Conservation (phyloP, 257 asterid species). For the Knoxia roxburghii region DNA sequence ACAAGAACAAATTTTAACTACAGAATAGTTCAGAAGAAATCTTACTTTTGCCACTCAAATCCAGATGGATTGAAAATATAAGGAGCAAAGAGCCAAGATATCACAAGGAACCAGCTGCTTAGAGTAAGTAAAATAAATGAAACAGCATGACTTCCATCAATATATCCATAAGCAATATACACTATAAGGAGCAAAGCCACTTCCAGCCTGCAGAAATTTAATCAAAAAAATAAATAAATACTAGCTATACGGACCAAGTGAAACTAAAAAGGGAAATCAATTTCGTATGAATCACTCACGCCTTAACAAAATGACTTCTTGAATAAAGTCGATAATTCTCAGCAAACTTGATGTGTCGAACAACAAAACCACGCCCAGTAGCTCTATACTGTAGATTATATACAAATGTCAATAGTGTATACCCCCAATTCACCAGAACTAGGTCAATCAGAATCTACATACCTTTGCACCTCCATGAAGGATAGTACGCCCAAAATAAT, state of each 20-base stretch:
- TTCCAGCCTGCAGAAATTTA: slow-evolving; percentile 67
- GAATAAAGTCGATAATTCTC: slow-evolving; percentile 94
- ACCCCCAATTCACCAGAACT: background rate
- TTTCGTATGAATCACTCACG: slow-evolving; percentile 34
- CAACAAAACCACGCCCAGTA: slow-evolving; percentile 98
- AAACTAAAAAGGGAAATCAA: background rate
- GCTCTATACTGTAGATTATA: slow-evolving; percentile 60
- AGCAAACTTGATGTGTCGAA: slow-evolving; percentile 91
- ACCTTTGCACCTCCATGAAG: slow-evolving; percentile 99
- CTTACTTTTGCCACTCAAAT: slow-evolving; percentile 99
- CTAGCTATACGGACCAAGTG: background rate
- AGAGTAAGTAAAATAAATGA: slow-evolving; percentile 66
- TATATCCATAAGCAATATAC: slow-evolving; percentile 80
- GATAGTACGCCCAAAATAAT: slow-evolving; percentile 95
- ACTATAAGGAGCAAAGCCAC: slow-evolving; percentile 86
- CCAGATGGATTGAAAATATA: slow-evolving; percentile 98
- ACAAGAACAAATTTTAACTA: background rate
- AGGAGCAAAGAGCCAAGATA: slow-evolving; percentile 98
- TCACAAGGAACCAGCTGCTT: slow-evolving; percentile 97
- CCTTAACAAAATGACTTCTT: slow-evolving; percentile 96
- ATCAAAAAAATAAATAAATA: background rate
- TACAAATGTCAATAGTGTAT: background rate
- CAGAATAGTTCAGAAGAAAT: slow-evolving; percentile 16
- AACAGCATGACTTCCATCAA: slow-evolving; percentile 49
- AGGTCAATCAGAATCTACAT: slow-evolving; percentile 14